A percentile compares a stretch with the other conserved stretches of the same genome.
These are phyloP conservation scores for Nicotiana paniculata DNA, from an alignment of 257 asterid genomes.

Conservation along the genomic window DNA sequence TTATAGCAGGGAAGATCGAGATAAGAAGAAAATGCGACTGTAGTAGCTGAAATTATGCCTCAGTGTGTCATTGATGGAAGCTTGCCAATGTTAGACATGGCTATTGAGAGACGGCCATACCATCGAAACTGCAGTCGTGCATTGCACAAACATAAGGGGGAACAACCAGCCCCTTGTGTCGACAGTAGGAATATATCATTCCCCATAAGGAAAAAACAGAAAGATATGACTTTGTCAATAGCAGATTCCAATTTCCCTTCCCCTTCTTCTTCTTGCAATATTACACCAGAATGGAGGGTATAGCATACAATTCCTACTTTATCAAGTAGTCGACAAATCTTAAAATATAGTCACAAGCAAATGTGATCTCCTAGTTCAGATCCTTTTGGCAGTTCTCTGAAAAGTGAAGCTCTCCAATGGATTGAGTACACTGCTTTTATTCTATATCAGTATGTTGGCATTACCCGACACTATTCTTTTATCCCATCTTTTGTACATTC, in stretches of 20 bases:
- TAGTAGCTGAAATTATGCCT: slow-evolving; percentile 1
- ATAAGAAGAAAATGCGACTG: slow-evolving; percentile 6
- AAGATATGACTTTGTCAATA: not conserved
- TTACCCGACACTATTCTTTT: not conserved
- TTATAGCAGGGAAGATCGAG: not conserved
- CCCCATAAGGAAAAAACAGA: not conserved
- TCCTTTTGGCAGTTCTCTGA: not conserved
- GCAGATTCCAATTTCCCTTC: not conserved
- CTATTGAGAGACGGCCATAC: slow-evolving; percentile 21
- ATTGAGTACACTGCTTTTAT: not conserved
- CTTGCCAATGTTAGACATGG: slow-evolving; percentile 6
- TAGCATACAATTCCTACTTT: not conserved
- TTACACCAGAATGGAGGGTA: not conserved
- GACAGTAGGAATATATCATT: slow-evolving; percentile 2
- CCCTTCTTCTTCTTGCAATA: not conserved
- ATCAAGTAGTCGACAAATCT: not conserved
- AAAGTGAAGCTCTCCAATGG: not conserved
- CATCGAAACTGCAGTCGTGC: slow-evolving; percentile 27
- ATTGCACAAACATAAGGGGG: slow-evolving; percentile 12
- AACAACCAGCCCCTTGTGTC: not conserved
- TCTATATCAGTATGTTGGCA: not conserved
- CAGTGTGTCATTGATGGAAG: slow-evolving; percentile 18
- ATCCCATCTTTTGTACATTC: not conserved
- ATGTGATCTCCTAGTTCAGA: not conserved
- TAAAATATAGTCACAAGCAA: not conserved